Conservation (phyloP, 306 rosid genomes). For the Erythrophleum fordii region DNA sequence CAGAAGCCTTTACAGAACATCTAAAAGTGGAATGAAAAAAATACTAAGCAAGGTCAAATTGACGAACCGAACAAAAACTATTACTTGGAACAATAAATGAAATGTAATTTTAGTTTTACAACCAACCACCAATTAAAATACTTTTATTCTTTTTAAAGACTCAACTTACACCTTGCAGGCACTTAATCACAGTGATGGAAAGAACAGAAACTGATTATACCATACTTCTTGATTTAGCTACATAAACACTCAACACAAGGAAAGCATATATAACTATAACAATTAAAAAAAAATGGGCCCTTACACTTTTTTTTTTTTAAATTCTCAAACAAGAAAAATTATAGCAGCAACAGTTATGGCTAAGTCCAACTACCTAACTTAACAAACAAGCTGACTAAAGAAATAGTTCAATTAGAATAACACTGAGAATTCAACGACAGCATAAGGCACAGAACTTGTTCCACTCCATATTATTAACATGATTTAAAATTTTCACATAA, state of each 20-base stretch:
- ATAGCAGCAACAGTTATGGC: background rate
- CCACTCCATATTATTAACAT: background rate
- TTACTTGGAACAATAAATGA: slow-evolving; percentile 5
- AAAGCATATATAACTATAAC: background rate
- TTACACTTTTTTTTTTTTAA: background rate
- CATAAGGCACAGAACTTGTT: slow-evolving; percentile 16
- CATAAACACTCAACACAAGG: background rate
- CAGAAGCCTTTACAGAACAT: slow-evolving; percentile 8
- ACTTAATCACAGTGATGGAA: background rate
- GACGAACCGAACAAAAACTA: slow-evolving; percentile 4
- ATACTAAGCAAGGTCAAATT: slow-evolving; percentile 16
- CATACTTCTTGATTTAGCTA: background rate
- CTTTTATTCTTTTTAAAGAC: background rate
- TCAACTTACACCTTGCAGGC: background rate
- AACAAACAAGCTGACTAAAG: slow-evolving; percentile 4
- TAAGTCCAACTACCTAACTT: slow-evolving; percentile 17
- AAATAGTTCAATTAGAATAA: background rate
- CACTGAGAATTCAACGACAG: background rate
- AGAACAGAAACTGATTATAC: background rate
- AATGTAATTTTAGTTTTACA: slow-evolving; percentile 3
- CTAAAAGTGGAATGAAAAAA: slow-evolving; percentile 5
- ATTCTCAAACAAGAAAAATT: background rate
- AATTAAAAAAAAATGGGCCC: background rate
- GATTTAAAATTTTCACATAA: background rate
- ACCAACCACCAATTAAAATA: slow-evolving; percentile 1